Evolutionary conservation across 164 flowering plant genomes (phyloP).

Genomic region (Houttuynia cordata): DNA sequence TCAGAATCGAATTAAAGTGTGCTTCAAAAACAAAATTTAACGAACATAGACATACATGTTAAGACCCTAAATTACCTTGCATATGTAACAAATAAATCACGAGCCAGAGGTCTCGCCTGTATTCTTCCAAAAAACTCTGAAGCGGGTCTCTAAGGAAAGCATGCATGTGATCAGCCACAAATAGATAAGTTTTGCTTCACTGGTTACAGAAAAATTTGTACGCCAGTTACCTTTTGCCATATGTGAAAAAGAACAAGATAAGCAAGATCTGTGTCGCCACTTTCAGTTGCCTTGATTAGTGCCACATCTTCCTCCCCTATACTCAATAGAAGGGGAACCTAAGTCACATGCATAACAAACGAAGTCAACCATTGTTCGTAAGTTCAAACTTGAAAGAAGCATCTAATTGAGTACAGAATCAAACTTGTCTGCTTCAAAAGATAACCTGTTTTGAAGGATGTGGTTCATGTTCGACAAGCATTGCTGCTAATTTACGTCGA

Average conservation of each 20-base stretch:
- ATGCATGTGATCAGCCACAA: background rate
- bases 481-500: constrained; percentile 84
- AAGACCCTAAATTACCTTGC: constrained; percentile 34
- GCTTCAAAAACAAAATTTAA: background rate
- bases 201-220: background rate
- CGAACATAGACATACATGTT: constrained; percentile 1
- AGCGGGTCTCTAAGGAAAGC: constrained; percentile 43
- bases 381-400: too few relatives aligned
- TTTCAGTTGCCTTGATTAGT: constrained; percentile 75
- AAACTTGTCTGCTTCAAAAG: background rate
- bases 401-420: too few relatives aligned
- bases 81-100: constrained; percentile 68
- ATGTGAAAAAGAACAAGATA: constrained; percentile 89
- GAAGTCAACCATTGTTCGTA: too few relatives aligned
- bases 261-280: constrained; percentile 99
- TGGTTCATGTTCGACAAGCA: constrained; percentile 95
- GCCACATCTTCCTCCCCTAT: constrained; percentile 96
- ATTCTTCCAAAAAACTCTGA: constrained; percentile 76
- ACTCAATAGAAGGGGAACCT: constrained; percentile 94
- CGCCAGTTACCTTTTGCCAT: constrained; percentile 67
- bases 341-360: background rate
- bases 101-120: constrained; percentile 71
- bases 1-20: background rate
- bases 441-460: constrained; percentile 89
- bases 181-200: too few relatives aligned